Evolutionary conservation across 2,329 filamentous ascomycete genomes (phyloP), one percentile per base, ranked within the genome.

Genomic region (Penicillium sp.): DNA sequence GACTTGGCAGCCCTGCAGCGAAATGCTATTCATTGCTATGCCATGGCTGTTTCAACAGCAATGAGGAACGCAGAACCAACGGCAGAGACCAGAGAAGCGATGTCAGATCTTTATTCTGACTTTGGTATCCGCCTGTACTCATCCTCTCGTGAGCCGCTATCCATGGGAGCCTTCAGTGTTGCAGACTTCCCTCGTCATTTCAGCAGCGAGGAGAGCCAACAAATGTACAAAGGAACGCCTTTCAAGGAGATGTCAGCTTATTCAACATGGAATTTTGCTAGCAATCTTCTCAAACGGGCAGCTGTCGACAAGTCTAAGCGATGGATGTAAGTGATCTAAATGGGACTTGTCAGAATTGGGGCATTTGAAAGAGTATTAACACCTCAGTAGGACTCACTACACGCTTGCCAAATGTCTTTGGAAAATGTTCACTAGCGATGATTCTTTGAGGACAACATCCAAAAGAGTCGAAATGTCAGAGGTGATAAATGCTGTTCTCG

Each of bases 11-110:
- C 85, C 50, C 83, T 89, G 58, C 90, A 96, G 71, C 85, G 90
- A 32, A 85, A 85, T 65, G 87, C 90, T 1, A 92, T 96, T 44
- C 90, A 96, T 71, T 93, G 90, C 69, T 90, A 89, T 65, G 77
- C 82, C 3, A 88, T 89, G 85, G 86, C 88, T 8, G 78, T 87
- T 39, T 83, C 86, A 18, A 79, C 82, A 44, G 83, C 85, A 14
- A 78, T 84, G 56, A 80, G 83, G 44, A 79, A 78, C 18, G 82
- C 81, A 2, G 82, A 86, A 47, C 73, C 79, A 31, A 76, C 78
- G 8, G 71, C 78, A 43, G 82, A 84, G 53, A 83, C 80, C 2
- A 76, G 79, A 9, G 76, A 75, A 35, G 83, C 83, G 59, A 75
- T 89, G 32, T 83, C 85, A 2, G 85, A 88, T 50, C 78, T 90